A percentile compares a stretch with the other conserved stretches of the same genome.
Conservation (phyloP, 805 yeast species). For the Spathaspora sp. region DNA sequence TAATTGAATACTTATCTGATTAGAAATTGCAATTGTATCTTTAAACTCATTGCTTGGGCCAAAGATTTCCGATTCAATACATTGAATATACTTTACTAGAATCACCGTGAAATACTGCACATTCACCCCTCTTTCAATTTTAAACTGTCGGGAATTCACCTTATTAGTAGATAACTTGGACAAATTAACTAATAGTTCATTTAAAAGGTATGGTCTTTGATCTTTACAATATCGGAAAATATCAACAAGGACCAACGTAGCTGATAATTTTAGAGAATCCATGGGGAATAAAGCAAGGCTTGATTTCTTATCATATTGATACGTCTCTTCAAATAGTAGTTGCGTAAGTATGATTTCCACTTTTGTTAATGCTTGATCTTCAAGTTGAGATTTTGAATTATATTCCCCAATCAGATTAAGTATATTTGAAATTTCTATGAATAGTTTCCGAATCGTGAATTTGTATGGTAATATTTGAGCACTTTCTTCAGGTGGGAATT, state of each 20-base stretch:
- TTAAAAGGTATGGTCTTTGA: conserved; percentile 59
- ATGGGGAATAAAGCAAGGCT: conserved; percentile 15
- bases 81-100: conserved; percentile 25
- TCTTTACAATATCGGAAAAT: conserved; percentile 40
- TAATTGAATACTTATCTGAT: neutral
- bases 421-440: neutral
- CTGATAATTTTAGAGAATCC: conserved; percentile 22
- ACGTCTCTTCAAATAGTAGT: conserved; percentile 37
- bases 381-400: conserved; percentile 11
- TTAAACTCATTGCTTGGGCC: neutral
- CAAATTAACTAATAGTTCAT: conserved; percentile 53
- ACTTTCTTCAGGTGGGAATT: neutral
- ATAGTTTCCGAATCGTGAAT: neutral
- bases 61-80: neutral
- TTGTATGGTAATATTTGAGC: neutral
- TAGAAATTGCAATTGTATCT: neutral
- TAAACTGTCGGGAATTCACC: conserved; percentile 37
- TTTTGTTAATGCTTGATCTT: conserved; percentile 54
- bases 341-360: conserved; percentile 50
- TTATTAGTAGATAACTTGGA: conserved; percentile 48
- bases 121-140: conserved; percentile 40
- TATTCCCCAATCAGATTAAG: conserved; percentile 2
- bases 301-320: conserved; percentile 17
- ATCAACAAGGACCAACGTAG: conserved; percentile 20
- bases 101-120: conserved; percentile 49